Evolutionary conservation across 2,329 filamentous ascomycete species (phyloP).

Genomic region (Botryotinia globosa): DNA sequence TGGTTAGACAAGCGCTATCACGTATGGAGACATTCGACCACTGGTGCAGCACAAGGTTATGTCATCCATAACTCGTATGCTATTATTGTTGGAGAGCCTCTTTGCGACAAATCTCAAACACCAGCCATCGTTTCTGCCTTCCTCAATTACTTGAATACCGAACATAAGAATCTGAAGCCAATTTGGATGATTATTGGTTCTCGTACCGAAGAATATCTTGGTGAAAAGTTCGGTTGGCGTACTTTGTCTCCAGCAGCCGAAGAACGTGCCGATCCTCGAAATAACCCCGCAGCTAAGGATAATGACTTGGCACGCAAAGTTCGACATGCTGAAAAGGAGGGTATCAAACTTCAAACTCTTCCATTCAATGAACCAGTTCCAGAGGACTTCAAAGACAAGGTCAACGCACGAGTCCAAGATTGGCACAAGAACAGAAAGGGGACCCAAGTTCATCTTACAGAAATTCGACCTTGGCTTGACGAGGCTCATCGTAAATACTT

Average conservation of each 20-base stretch:
- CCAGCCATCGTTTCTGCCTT: conserved; percentile 70
- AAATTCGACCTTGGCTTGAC: conserved; percentile 87
- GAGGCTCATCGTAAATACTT: conserved; percentile 81
- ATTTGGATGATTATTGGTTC: conserved; percentile 85
- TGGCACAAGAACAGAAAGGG: conserved; percentile 82
- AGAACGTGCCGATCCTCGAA: conserved; percentile 74
- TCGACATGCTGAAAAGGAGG: conserved; percentile 80
- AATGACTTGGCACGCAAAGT: conserved; percentile 80
- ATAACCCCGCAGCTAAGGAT: conserved; percentile 64
- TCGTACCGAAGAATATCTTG: conserved; percentile 76
- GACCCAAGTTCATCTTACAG: conserved; percentile 83
- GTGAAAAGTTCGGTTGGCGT: conserved; percentile 78
- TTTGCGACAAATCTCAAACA: conserved; percentile 79
- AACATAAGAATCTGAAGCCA: conserved; percentile 70
- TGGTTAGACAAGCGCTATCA: conserved; percentile 89
- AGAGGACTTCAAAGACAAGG: conserved; percentile 64
- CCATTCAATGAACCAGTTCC: conserved; percentile 61
- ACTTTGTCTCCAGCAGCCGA: conserved; percentile 86
- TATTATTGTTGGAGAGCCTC: conserved; percentile 82
- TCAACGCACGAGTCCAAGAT: conserved; percentile 70
- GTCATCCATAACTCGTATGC: conserved; percentile 73
- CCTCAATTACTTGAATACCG: conserved; percentile 68
- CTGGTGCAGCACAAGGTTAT: conserved; percentile 82
- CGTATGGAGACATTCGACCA: conserved; percentile 77
- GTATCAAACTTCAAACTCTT: conserved; percentile 75